Base-by-base conservation (phyloP, 805 yeast genomes). In the Clavispora vitiphila region DNA sequence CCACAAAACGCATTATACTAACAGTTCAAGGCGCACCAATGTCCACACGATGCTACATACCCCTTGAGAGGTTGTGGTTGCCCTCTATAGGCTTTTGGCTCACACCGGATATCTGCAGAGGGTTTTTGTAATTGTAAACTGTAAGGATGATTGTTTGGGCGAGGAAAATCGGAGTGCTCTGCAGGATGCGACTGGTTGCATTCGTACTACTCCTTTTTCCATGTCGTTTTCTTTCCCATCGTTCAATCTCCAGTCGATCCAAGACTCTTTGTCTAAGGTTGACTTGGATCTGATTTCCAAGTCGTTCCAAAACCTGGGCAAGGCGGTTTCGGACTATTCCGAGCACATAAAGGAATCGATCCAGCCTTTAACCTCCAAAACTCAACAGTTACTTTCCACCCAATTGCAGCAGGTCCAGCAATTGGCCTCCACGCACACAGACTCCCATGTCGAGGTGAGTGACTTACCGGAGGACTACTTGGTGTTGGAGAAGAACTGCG, bases 401-500 rank as follows among this genome's bases (percentile, higher is more conserved):
- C 81, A 74, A 52, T 72, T 83, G 46, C 83, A 85, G 35, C 74
- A 69, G 50, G 68, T 69, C 16, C 72, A 68, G 42, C 71, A 64
- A 32, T 60, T 69, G 43, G 69, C 70, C 14, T 50, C 60, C 35
- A 44, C 50, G 27, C 54, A 54, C 41, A 47, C 57, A 23, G 51
- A 56, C 37, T 46, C 60, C 26, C 70, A 78, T 27, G 73, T 80
- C 42, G 86, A 80, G 48, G 81, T 81, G 36, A 76, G 84, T 42
- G 87, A 83, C 58, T 71, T 86, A 39, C 95, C 95, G 36, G 76
- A 74, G 32, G 89, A 83, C 48, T 86, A 86, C 61, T 71, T 77
- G 42, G 73, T 76, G 44, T 67, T 86, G 55, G 95, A 85, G 58
- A 69, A 73, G 46, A 77, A 77, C 55, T 80, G 82, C 44, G 91